Evolutionary conservation across 2,329 filamentous ascomycete genomes (phyloP).

Genomic region (Aspergillus fischeri): DNA sequence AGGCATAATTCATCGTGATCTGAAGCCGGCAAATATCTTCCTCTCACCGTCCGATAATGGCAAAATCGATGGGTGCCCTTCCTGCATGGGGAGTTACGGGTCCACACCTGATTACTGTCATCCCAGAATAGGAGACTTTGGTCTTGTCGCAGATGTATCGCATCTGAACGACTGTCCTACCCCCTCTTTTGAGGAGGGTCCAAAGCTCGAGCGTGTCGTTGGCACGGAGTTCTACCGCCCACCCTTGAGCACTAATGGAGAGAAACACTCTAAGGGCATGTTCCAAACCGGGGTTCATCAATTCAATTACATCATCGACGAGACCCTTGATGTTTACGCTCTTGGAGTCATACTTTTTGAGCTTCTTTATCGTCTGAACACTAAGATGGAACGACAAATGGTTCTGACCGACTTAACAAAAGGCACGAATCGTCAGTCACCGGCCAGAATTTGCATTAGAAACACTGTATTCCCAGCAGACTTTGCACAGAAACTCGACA

Average conservation of each 20-base stretch:
- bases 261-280: neutral
- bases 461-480: constrained; percentile 32
- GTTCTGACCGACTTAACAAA: constrained; percentile 40
- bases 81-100: constrained; percentile 37
- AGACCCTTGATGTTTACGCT: constrained; percentile 59
- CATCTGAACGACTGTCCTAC: constrained; percentile 29
- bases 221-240: constrained; percentile 63
- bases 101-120: constrained; percentile 43
- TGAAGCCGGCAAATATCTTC: constrained; percentile 67
- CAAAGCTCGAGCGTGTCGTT: constrained; percentile 43
- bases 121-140: constrained; percentile 65
- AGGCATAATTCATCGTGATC: constrained; percentile 61
- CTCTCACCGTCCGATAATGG: constrained; percentile 49
- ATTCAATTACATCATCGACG: constrained; percentile 34
- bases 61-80: constrained; percentile 44
- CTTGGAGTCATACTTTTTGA: constrained; percentile 62
- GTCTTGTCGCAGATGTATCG: constrained; percentile 56
- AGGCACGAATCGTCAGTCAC: constrained; percentile 10
- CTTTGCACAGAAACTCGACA: constrained; percentile 36
- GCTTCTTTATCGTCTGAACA: constrained; percentile 53
- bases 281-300: constrained; percentile 4
- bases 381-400: constrained; percentile 45
- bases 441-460: neutral
- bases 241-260: constrained; percentile 20
- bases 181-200: constrained; percentile 15